These are phyloP conservation scores for Albizia julibrissin DNA, from an alignment of 306 rosid species.

Conservation along the genomic window DNA sequence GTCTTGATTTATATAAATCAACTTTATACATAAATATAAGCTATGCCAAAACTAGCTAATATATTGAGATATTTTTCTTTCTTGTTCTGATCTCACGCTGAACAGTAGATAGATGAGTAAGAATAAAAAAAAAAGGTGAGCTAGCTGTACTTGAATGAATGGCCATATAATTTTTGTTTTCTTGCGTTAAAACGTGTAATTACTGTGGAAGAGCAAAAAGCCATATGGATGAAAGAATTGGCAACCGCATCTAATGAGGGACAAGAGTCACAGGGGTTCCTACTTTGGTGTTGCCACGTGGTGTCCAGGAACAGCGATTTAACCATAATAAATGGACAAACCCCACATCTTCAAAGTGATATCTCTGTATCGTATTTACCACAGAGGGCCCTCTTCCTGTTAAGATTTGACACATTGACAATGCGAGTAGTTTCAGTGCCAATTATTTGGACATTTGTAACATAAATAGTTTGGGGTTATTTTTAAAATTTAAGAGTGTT, in stretches of 20 bases:
- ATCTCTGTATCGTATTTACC: conserved; percentile 4
- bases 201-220: background rate
- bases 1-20: too few species aligned
- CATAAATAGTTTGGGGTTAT: too few species aligned
- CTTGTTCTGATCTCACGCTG: background rate
- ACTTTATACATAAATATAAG: too few species aligned
- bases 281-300: conserved; percentile 30
- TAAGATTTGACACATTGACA: conserved; percentile 22
- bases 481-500: too few species aligned
- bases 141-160: background rate
- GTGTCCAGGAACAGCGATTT: conserved; percentile 12
- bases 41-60: too few species aligned
- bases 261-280: conserved; percentile 7
- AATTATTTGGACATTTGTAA: conserved; percentile 7
- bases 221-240: background rate
- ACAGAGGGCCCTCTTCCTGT: conserved; percentile 1
- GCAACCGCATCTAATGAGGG: background rate
- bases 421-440: conserved; percentile 1
- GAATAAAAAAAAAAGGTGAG: background rate
- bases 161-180: background rate
- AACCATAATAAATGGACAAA: conserved; percentile 37
- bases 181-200: background rate
- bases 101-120: background rate
- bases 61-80: background rate
- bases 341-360: conserved; percentile 38